Conservation (phyloP, 768 basidiomycete genomes). For the Panellus pusillus region DNA sequence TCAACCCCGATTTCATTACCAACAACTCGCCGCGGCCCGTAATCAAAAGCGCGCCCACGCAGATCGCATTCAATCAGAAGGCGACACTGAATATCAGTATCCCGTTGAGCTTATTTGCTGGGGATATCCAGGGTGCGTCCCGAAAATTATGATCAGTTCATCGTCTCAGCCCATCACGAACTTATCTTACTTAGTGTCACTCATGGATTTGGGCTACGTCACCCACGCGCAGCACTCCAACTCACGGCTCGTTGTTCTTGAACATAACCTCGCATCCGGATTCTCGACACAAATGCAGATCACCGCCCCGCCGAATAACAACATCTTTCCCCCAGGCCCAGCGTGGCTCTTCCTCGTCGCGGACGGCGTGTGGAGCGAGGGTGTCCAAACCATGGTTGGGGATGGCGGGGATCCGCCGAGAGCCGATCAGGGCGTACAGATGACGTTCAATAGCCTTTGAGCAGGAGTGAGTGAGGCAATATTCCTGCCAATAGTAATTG, state of each 20-base stretch:
- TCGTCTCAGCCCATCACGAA: not conserved
- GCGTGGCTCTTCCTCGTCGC: constrained; percentile 13
- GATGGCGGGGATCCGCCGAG: constrained; percentile 8
- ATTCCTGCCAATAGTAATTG: no score
- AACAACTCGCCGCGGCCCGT: constrained; percentile 15
- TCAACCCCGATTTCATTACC: constrained; percentile 33
- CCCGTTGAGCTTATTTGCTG: constrained; percentile 22
- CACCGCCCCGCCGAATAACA: constrained; percentile 35
- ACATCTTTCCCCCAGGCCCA: constrained; percentile 33
- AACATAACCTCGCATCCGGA: constrained; percentile 27
- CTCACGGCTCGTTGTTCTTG: constrained; percentile 33
- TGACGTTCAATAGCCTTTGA: not conserved
- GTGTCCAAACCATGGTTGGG: constrained; percentile 5
- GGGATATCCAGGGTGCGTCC: constrained; percentile 16
- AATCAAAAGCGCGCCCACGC: constrained; percentile 24
- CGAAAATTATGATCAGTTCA: not conserved
- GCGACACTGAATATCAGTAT: constrained; percentile 34
- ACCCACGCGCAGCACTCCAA: constrained; percentile 35
- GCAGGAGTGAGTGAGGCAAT: no score
- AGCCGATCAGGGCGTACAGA: not conserved
- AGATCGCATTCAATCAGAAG: constrained; percentile 31
- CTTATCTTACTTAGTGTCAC: constrained; percentile 23
- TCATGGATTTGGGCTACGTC: constrained; percentile 36
- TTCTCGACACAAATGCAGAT: constrained; percentile 25
- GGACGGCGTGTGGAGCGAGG: constrained; percentile 6